Percentiles rank a stretch among this genome's conserved stretches.
Evolutionary conservation across 164 flowering plant genomes (phyloP).

Genomic region (Berberis thunbergii): DNA sequence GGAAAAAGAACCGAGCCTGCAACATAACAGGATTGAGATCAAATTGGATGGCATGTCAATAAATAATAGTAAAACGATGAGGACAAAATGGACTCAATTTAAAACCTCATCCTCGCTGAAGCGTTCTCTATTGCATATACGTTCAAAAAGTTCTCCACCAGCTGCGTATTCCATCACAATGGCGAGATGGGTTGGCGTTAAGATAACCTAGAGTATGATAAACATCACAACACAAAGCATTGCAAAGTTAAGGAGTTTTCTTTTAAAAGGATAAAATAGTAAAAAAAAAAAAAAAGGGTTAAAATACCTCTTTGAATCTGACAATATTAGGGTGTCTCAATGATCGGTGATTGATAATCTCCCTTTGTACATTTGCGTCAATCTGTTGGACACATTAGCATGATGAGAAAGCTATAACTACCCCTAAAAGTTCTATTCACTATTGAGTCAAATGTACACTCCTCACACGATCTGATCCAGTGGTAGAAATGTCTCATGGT

Average conservation of each 20-base stretch:
- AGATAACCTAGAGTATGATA: slow-evolving; percentile 47
- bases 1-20: slow-evolving; percentile 93
- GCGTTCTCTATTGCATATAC: slow-evolving; percentile 87
- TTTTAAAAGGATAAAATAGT: neutral
- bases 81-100: neutral
- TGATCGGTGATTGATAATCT: slow-evolving; percentile 83
- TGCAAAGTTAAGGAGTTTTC: neutral
- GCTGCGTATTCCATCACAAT: slow-evolving; percentile 97
- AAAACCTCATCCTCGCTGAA: slow-evolving; percentile 91
- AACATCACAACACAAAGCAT: neutral
- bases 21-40: slow-evolving; percentile 2
- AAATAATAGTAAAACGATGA: neutral
- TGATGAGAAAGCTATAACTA: slow-evolving; percentile 1
- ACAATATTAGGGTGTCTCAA: slow-evolving; percentile 87
- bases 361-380: slow-evolving; percentile 83
- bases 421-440: too few relatives aligned
- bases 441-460: too few relatives aligned
- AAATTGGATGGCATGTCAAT: neutral
- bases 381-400: slow-evolving; percentile 40
- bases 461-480: too few relatives aligned
- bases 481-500: too few relatives aligned
- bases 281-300: neutral
- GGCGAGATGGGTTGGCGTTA: slow-evolving; percentile 86
- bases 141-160: slow-evolving; percentile 91
- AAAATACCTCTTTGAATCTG: slow-evolving; percentile 66